Percentiles rank a stretch among this genome's conserved stretches.
Conservation (phyloP, 768 basidiomycete species). For the Phylloporus sp. region DNA sequence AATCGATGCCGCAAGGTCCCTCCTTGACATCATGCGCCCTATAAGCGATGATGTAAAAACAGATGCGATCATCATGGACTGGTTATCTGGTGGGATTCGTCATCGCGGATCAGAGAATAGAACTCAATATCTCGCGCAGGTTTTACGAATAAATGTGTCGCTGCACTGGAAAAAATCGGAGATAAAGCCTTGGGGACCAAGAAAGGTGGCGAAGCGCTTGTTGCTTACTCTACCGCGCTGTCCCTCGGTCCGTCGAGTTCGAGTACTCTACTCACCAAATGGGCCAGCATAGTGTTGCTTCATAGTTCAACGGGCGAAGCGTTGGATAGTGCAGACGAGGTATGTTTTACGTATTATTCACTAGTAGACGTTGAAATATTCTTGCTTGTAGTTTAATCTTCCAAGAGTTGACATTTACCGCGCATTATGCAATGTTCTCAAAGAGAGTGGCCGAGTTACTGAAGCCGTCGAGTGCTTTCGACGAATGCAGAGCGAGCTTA, state of each 20-base stretch:
- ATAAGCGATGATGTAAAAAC: too few relatives aligned
- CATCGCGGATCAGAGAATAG: too few relatives aligned
- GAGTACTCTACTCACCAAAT: neutral
- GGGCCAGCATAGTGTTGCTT: neutral
- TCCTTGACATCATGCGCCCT: too few relatives aligned
- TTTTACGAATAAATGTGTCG: too few relatives aligned
- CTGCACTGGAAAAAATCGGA: too few relatives aligned
- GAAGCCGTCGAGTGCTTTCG: neutral
- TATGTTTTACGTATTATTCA: neutral
- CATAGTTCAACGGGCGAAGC: neutral
- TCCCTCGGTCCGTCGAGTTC: neutral
- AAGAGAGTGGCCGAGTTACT: neutral
- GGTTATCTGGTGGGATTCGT: too few relatives aligned
- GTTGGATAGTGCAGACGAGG: neutral
- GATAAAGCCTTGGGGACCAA: neutral
- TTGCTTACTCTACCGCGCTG: neutral
- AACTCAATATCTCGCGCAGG: too few relatives aligned
- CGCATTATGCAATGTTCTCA: neutral
- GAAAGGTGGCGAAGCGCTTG: neutral
- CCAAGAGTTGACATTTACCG: neutral
- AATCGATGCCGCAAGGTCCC: too few relatives aligned
- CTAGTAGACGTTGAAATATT: too few relatives aligned
- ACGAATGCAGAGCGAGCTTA: neutral
- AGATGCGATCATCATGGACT: too few relatives aligned
- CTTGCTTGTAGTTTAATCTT: constrained; percentile 1